These are phyloP conservation scores for Colletotrichum graminicola DNA, from an alignment of 2,329 filamentous ascomycete genomes.

Conservation along the genomic window DNA sequence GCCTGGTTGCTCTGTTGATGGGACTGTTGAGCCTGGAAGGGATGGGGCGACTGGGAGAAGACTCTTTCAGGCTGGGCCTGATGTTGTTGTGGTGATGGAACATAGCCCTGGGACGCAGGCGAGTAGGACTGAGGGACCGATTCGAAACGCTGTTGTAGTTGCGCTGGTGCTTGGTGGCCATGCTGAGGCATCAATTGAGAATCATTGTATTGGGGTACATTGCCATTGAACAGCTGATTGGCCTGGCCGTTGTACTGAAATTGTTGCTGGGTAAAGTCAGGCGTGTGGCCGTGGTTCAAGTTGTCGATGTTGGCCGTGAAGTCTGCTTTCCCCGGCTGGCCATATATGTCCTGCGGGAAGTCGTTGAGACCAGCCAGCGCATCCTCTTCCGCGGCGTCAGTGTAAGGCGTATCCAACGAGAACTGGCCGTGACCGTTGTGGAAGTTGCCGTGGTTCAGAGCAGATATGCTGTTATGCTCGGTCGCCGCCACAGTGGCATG, in stretches of 20 bases:
- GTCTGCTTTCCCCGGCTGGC: conserved; percentile 51
- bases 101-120: conserved; percentile 46
- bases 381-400: conserved; percentile 51
- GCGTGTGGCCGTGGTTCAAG: conserved; percentile 50
- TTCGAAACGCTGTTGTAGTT: conserved; percentile 50
- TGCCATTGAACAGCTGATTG: conserved; percentile 50
- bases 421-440: conserved; percentile 38
- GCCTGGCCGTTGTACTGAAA: conserved; percentile 52
- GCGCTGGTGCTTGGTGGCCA: conserved; percentile 51
- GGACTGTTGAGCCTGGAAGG: conserved; percentile 33
- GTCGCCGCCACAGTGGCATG: conserved; percentile 36
- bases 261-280: conserved; percentile 50
- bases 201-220: conserved; percentile 50
- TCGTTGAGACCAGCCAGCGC: conserved; percentile 54
- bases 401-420: conserved; percentile 44
- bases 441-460: conserved; percentile 35
- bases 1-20: conserved; percentile 34
- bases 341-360: conserved; percentile 54
- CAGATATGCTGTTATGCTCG: conserved; percentile 25
- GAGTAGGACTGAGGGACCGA: conserved; percentile 35
- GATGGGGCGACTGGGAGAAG: conserved; percentile 41
- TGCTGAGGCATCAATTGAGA: conserved; percentile 52
- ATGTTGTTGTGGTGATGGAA: conserved; percentile 45
- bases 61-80: conserved; percentile 37
- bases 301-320: conserved; percentile 48